phyloP scores from a whole-genome alignment of 306 rosid genomes.

The Cicer arietinum region DNA sequence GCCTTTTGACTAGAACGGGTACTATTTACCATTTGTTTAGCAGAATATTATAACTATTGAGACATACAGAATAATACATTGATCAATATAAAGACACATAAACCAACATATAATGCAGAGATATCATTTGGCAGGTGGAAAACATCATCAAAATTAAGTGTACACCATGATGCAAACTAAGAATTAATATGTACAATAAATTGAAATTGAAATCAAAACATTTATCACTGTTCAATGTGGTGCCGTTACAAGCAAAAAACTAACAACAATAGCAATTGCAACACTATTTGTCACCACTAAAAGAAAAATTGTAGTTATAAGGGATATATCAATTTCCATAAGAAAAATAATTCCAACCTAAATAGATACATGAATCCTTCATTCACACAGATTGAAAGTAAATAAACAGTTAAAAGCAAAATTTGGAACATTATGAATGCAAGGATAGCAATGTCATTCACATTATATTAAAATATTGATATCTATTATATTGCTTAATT shows the following conservation, averaged over 20 bases:
- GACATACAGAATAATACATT: slow-evolving; percentile 30
- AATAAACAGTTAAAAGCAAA: background rate
- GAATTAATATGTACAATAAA: slow-evolving; percentile 20
- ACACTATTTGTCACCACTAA: slow-evolving; percentile 15
- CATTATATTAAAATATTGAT: background rate
- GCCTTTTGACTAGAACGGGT: slow-evolving; percentile 54
- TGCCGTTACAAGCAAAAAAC: background rate
- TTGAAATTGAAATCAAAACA: slow-evolving; percentile 35
- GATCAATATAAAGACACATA: slow-evolving; percentile 35
- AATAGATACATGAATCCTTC: background rate
- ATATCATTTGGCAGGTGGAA: background rate
- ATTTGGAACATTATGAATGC: slow-evolving; percentile 2
- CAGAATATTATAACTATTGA: slow-evolving; percentile 31
- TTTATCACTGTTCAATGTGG: background rate
- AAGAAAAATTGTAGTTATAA: background rate
- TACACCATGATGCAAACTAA: slow-evolving; percentile 15
- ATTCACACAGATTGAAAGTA: background rate
- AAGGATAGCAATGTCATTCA: background rate
- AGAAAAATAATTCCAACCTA: background rate
- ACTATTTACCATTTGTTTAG: slow-evolving; percentile 60
- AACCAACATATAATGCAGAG: slow-evolving; percentile 20
- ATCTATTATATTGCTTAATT: slow-evolving; percentile 7
- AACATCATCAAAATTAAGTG: slow-evolving; percentile 24
- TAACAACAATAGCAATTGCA: background rate
- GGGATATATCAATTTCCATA: slow-evolving; percentile 4